These are phyloP conservation scores for Podospora bellae-mahoneyi DNA, from an alignment of 495 filamentous ascomycete genomes.

Conservation along the genomic window DNA sequence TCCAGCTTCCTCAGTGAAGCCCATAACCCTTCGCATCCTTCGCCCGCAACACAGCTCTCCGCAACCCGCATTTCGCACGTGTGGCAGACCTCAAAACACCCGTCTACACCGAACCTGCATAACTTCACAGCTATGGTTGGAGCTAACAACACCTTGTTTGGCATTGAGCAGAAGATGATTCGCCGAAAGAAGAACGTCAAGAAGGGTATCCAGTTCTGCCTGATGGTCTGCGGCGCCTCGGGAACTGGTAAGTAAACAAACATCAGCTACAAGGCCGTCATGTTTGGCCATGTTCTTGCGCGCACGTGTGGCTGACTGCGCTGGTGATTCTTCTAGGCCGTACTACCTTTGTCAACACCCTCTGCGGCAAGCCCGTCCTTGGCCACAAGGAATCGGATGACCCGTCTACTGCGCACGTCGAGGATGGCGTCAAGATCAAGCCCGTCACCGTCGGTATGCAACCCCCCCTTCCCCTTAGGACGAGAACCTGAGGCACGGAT, in stretches of 20 bases:
- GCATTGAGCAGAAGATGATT: constrained; percentile 72
- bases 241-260: constrained; percentile 74
- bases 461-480: constrained; percentile 7
- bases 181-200: constrained; percentile 99
- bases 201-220: constrained; percentile 99
- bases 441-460: constrained; percentile 90
- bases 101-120: constrained; percentile 18
- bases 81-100: constrained; percentile 7
- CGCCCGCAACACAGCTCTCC: constrained; percentile 13
- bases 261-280: neutral
- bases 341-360: constrained; percentile 98
- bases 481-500: neutral
- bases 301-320: neutral
- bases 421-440: constrained; percentile 97
- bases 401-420: constrained; percentile 78
- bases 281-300: neutral
- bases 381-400: constrained; percentile 87
- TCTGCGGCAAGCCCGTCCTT: constrained; percentile 92
- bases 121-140: constrained; percentile 13
- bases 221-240: constrained; percentile 99
- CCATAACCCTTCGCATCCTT: neutral
- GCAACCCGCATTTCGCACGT: constrained; percentile 1
- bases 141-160: constrained; percentile 39
- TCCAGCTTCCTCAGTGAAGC: constrained; percentile 8
- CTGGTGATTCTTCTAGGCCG: constrained; percentile 57